Conservation (phyloP, 2,329 filamentous ascomycete species). For the Trichoderma sp. region DNA sequence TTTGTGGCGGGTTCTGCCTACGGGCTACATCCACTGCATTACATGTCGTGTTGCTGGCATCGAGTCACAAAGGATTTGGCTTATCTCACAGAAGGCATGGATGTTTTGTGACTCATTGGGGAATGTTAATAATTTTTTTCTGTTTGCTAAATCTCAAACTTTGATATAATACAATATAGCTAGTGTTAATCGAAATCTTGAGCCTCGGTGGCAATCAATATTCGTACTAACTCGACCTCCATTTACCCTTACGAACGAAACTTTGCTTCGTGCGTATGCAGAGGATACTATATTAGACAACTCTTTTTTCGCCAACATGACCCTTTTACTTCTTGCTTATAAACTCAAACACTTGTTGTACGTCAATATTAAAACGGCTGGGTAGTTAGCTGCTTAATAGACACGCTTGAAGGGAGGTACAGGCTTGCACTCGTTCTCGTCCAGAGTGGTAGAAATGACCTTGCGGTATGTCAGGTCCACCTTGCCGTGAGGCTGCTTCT, state of each 20-base stretch:
- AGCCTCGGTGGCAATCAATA: background rate
- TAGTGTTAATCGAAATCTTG: background rate
- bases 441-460: constrained; percentile 80
- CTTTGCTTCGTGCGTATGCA: background rate
- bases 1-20: background rate
- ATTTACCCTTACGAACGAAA: background rate
- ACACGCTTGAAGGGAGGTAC: constrained; percentile 96
- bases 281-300: background rate
- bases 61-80: background rate
- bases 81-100: background rate
- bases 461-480: constrained; percentile 83
- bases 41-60: background rate
- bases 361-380: background rate
- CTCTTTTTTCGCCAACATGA: background rate
- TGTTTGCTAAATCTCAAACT: background rate
- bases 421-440: constrained; percentile 93
- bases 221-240: background rate
- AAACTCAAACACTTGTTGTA: background rate
- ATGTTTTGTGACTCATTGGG: background rate
- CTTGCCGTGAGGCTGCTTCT: constrained; percentile 87
- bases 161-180: constrained; percentile 8
- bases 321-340: constrained; percentile 6
- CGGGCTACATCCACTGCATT: background rate
- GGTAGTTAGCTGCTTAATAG: constrained; percentile 57
- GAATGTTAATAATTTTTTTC: background rate